Evolutionary conservation across 148 eudicot genomes (phyloP), one percentile per base, ranked within the genome.

Genomic region (Rheum nobile): DNA sequence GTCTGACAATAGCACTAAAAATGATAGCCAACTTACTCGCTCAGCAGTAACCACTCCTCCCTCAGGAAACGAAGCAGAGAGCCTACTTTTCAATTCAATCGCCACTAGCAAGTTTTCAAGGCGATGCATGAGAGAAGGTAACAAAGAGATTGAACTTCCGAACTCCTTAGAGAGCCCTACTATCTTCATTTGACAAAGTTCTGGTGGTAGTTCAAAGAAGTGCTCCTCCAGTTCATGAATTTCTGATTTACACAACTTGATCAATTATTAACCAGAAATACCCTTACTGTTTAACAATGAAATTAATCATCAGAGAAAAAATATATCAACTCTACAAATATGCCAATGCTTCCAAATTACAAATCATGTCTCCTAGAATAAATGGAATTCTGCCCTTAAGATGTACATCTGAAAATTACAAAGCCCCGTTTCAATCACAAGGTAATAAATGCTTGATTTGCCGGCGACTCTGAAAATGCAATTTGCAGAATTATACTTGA

Each of bases 61-160:
- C 84, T 95, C 97, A 21, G 91, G 80, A 74, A 95, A 92, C 46
- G 99, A 85, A 74, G 80, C 79, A 75, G 88, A 78, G 75, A 95
- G 74, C 80, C 75, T 83, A 73, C 81, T 84, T 82, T 85, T 95
- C 84, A 95, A 76, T 79, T 95, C 97, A 68, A 87, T 82, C 35
- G 99, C 99, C 67, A 95, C 97, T 74, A 95, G 97, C 77, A 87
- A 78, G 82, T 90, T 91, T 81, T 95, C 94, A 50, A 95, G 81
- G 67, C 92, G 93, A 81, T 92, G 96, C 93, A 95, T 84, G 72
- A 95, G 61, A 74, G 99, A 95, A 17, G 99, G 99, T 75, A 95
- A 83, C 80, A 95, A 76, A 82, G 97, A 92, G 72, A 92, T 46
- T 34, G 99, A 90, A 76, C 99, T 95, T 84, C 97, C 99, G 34